These are phyloP conservation scores for Paramyrothecium sp. DNA, from an alignment of 2,329 filamentous ascomycete genomes.

Conservation along the genomic window DNA sequence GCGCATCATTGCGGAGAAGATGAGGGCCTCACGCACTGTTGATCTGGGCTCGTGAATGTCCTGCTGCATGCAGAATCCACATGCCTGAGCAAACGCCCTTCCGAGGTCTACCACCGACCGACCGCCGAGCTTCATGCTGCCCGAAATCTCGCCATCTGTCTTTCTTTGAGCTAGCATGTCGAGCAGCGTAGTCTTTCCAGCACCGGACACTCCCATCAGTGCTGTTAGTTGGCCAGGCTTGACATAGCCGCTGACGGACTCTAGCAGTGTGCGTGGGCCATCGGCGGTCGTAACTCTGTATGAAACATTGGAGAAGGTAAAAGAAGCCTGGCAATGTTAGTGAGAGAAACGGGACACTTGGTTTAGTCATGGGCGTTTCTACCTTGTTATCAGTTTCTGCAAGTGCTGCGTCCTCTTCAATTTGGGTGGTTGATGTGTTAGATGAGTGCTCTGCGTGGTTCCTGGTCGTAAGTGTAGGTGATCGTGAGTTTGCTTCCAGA, in stretches of 20 bases:
- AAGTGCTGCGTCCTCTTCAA: too few relatives aligned
- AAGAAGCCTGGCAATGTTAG: too few relatives aligned
- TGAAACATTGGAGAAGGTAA: slow-evolving; percentile 69
- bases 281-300: slow-evolving; percentile 62
- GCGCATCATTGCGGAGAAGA: slow-evolving; percentile 63
- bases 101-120: slow-evolving; percentile 54
- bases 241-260: slow-evolving; percentile 68
- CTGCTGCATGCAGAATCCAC: slow-evolving; percentile 63
- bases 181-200: slow-evolving; percentile 82
- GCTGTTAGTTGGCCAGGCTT: slow-evolving; percentile 80
- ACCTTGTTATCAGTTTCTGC: too few relatives aligned
- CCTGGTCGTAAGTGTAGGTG: too few relatives aligned
- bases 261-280: slow-evolving; percentile 29
- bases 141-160: slow-evolving; percentile 72
- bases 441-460: too few relatives aligned
- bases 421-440: too few relatives aligned
- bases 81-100: slow-evolving; percentile 75
- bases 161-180: slow-evolving; percentile 75
- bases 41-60: slow-evolving; percentile 63
- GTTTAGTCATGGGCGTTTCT: too few relatives aligned
- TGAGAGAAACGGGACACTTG: too few relatives aligned
- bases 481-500: too few relatives aligned
- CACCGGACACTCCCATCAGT: slow-evolving; percentile 77
- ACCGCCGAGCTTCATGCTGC: slow-evolving; percentile 30
- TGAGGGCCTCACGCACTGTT: slow-evolving; percentile 64